Evolutionary conservation across 2,329 filamentous ascomycete species (phyloP).

Genomic region (Aureobasidium sp.): DNA sequence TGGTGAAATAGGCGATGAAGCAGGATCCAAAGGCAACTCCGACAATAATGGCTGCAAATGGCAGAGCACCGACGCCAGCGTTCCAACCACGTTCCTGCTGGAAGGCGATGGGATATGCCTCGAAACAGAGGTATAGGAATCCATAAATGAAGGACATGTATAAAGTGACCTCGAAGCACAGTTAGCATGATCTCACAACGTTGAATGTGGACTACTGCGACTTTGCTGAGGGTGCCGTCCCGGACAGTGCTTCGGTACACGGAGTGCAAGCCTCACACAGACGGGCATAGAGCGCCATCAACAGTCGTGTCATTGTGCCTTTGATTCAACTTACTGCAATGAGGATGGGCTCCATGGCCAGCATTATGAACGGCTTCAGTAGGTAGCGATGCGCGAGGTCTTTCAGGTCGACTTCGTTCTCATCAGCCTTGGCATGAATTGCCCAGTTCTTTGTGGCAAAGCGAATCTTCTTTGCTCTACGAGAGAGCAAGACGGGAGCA

Average conservation of each 20-base stretch:
- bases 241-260: no score
- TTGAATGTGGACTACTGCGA: neutral
- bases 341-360: slow-evolving; percentile 43
- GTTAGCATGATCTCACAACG: neutral
- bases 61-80: slow-evolving; percentile 23
- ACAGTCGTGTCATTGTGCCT: no score
- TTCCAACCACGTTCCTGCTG: slow-evolving; percentile 23
- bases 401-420: slow-evolving; percentile 60
- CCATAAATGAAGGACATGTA: slow-evolving; percentile 31
- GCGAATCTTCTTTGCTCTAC: slow-evolving; percentile 55
- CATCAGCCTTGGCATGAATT: slow-evolving; percentile 59
- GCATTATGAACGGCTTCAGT: slow-evolving; percentile 32
- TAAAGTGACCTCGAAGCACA: slow-evolving; percentile 28
- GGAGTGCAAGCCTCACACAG: neutral
- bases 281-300: no score
- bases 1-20: slow-evolving; percentile 20
- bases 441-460: slow-evolving; percentile 62
- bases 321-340: slow-evolving; percentile 24
- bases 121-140: slow-evolving; percentile 27
- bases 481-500: slow-evolving; percentile 53
- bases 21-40: slow-evolving; percentile 27
- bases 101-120: slow-evolving; percentile 28
- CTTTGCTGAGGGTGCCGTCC: no score
- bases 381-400: slow-evolving; percentile 37
- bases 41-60: slow-evolving; percentile 25